phyloP scores from a whole-genome alignment of 2,329 filamentous ascomycete species.

The Paracoccidioides lutzii region DNA sequence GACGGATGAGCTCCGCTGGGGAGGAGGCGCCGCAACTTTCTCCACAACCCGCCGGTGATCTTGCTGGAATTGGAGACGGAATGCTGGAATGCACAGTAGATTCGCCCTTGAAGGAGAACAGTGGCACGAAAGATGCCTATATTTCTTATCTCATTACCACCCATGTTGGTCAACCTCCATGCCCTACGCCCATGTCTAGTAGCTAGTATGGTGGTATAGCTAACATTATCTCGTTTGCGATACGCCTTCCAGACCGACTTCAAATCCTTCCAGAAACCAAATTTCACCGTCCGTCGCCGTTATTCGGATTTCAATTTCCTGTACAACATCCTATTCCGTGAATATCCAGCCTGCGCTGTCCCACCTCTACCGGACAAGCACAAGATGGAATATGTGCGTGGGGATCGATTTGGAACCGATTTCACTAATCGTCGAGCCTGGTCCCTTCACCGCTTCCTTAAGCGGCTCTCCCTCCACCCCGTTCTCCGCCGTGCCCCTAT shows the following conservation, averaged over 20 bases:
- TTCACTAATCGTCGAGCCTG: conserved; percentile 81
- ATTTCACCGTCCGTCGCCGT: conserved; percentile 69
- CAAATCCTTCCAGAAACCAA: conserved; percentile 73
- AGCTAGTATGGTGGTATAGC: background rate
- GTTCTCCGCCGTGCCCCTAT: conserved; percentile 72
- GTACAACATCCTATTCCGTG: conserved; percentile 74
- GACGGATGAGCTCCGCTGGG: conserved; percentile 33
- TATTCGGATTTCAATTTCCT: conserved; percentile 98
- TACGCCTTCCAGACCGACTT: conserved; percentile 64
- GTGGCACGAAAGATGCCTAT: conserved; percentile 92
- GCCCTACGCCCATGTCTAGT: background rate
- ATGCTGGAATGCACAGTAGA: conserved; percentile 72
- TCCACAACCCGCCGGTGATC: conserved; percentile 41
- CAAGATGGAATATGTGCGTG: conserved; percentile 96
- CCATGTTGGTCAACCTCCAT: conserved; percentile 44
- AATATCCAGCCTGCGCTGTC: conserved; percentile 84
- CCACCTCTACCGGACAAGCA: conserved; percentile 95
- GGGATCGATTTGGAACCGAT: conserved; percentile 85
- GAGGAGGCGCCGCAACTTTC: conserved; percentile 36
- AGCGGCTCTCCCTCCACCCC: conserved; percentile 75
- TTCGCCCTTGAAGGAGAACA: conserved; percentile 82
- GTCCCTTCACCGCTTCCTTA: conserved; percentile 82
- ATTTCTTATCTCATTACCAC: conserved; percentile 92
- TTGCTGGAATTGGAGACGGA: conserved; percentile 56
- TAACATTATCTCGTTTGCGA: conserved; percentile 1